Evolutionary conservation across 2,329 filamentous ascomycete genomes (phyloP), one percentile per base, ranked within the genome.

Genomic region (Fusarium tricinctum): DNA sequence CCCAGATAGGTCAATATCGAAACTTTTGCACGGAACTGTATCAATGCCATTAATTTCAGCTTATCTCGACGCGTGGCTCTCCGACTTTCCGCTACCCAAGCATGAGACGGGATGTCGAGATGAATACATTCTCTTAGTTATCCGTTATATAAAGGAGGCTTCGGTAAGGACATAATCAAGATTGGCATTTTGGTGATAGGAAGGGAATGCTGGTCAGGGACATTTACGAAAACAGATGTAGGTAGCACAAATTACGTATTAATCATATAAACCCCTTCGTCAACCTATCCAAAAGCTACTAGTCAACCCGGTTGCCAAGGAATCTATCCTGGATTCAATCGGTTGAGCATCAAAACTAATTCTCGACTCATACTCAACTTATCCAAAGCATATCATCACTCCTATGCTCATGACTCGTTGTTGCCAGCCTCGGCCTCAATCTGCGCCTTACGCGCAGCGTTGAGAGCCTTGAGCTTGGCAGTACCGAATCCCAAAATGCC

Each of bases 401-500:
- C 2, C 33, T 1, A 15, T 10, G 15, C 8, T 33, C 50, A 65
- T 13, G 44, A 51, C n/a, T 60, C 46, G 28, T 40, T 56, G 23
- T 40, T 43, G n/a, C 62, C 66, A 32, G 39, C 55, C 73, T 79
- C 78, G 0, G 72, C 57, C 62, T 80, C 77, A 0, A 49, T 66
- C 58, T 75, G 71, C 45, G 80, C 80, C 71, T 79, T 81, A 46
- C 82, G 78, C 6, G 87, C 88, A 51, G 83, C 83, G 51, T 88
- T 87, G 56, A 90, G 83, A 54, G 91, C 90, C 83, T 88, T 91
- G 71, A 89, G 85, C 85, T 92, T 96, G 48, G 94, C 94, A 5
- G 94, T 97, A 8, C 94, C 94, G 61, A 97, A 79, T 4, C 94
- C 95, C 17, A 88, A 87, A 50, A 95, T 86, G 38, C 94, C 94